A percentile compares a stretch with the other conserved stretches of the same genome.
phyloP scores from a whole-genome alignment of 371 early-diverging fungal genomes.

The Batkoa obscura region DNA sequence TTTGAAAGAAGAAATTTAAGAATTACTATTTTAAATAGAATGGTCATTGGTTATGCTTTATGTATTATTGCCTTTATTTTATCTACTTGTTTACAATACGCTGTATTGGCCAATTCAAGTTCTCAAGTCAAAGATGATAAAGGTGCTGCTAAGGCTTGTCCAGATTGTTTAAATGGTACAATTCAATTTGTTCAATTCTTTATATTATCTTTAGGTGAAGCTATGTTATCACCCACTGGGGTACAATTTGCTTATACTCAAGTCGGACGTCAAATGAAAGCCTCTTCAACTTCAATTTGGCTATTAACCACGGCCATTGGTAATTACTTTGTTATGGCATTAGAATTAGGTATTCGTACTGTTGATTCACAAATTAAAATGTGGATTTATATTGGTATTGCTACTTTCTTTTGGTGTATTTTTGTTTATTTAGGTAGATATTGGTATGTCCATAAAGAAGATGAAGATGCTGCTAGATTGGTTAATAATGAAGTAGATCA shows the following conservation, averaged over 20 bases:
- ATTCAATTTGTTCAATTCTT: conserved; percentile 32
- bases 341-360: background rate
- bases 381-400: conserved; percentile 1
- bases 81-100: background rate
- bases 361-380: background rate
- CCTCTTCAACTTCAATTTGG: conserved; percentile 17
- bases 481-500: too few relatives aligned
- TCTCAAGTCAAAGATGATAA: background rate
- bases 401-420: background rate
- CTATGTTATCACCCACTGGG: conserved; percentile 31
- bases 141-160: conserved; percentile 6
- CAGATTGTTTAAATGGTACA: conserved; percentile 11
- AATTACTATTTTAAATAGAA: background rate
- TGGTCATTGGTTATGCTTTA: background rate
- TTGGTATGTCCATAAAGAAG: conserved; percentile 1
- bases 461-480: background rate
- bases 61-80: background rate
- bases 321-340: background rate
- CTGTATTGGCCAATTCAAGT: background rate
- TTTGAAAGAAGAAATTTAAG: background rate
- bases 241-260: conserved; percentile 18
- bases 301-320: conserved; percentile 15
- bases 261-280: conserved; percentile 7
- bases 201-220: conserved; percentile 31
- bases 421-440: background rate